These are phyloP conservation scores for Pseudodiploospora longispora DNA, from an alignment of 2,329 filamentous ascomycete species.

Conservation along the genomic window DNA sequence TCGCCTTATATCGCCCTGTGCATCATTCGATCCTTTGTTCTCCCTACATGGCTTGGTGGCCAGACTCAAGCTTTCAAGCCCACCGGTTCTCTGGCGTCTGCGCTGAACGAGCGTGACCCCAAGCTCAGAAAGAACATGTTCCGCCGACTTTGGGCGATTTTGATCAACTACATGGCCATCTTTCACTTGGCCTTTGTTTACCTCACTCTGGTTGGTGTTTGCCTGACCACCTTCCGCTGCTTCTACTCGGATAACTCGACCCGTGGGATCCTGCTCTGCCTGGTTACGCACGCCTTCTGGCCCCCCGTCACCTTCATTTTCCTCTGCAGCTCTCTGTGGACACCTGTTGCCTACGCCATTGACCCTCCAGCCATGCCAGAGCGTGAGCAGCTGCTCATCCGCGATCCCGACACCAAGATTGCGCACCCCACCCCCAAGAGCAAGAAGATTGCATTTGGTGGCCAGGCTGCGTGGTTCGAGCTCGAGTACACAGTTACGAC, in stretches of 20 bases:
- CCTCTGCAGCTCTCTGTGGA: conserved; percentile 47
- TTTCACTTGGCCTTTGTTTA: conserved; percentile 50
- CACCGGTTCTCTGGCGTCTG: conserved; percentile 48
- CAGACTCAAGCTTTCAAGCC: conserved; percentile 51
- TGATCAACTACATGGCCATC: conserved; percentile 46
- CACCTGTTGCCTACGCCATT: conserved; percentile 52
- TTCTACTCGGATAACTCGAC: conserved; percentile 29
- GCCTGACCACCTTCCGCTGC: conserved; percentile 42
- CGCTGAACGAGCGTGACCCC: conserved; percentile 50
- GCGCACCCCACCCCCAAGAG: conserved; percentile 41
- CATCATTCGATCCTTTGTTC: conserved; percentile 48
- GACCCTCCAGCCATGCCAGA: conserved; percentile 51
- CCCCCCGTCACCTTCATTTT: conserved; percentile 51
- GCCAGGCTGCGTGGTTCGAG: conserved; percentile 48
- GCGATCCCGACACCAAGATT: conserved; percentile 47
- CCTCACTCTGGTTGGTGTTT: conserved; percentile 42
- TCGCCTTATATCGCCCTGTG: conserved; percentile 52
- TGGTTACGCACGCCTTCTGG: conserved; percentile 56
- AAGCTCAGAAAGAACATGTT: conserved; percentile 43
- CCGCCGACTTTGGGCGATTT: conserved; percentile 43
- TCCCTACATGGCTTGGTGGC: conserved; percentile 53
- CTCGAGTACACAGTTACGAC: conserved; percentile 45
- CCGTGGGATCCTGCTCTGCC: conserved; percentile 36
- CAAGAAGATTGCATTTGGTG: conserved; percentile 48
- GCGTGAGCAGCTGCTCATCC: conserved; percentile 46